Evolutionary conservation across 2,329 filamentous ascomycete genomes (phyloP), one percentile per base, ranked within the genome.

Genomic region (Aspergillus quadricinctus): DNA sequence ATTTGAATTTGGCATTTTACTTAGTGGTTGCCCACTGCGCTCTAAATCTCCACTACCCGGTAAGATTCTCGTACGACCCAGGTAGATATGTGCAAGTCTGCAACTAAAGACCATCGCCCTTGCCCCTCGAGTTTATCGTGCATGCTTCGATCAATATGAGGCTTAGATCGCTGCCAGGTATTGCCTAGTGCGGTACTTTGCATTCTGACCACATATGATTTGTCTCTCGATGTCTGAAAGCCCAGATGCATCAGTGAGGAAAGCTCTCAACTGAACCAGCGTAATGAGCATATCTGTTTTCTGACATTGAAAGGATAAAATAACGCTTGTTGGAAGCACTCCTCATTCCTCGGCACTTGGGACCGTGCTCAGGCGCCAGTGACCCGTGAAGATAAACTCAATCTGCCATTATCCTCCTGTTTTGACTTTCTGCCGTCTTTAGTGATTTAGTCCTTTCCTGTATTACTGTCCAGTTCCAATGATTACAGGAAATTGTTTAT

Each of bases 51-150:
- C 43, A 43, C 40, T 46, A 49, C 48, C 25, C 41, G 54, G 43
- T 46, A 54, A 46, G 37, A 53, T 52, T 19, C n/a, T 28, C 23
- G 19, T 37, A 49, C 27, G 23, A 23, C 23, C 23, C 28, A 17
- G 27, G 17, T 31, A 35, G 41, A 25, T 27, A 48, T 31, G 43
- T 49, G n/a, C 21, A 21, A 19, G 14, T 9, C 40, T 21, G n/a
- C 21, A 43, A 19, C 40, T 21, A 1, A 37, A 5, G 17, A 37
- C 14, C 14, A 17, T 17, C 50, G 27, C 25, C 40, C n/a, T 41
- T 53, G 37, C 56, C 53, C 60, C 56, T 54, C 55, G 52, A 55
- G 49, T 57, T 55, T 50, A 59, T 57, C 54, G 49, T 50, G 35
- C 49, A 43, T 53, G 35, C 50, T 55, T 57, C 53, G 55, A 57